Evolutionary conservation across 805 yeast genomes (phyloP), one percentile per base, ranked within the genome.

Genomic region (Wickerhamiella dianesei): DNA sequence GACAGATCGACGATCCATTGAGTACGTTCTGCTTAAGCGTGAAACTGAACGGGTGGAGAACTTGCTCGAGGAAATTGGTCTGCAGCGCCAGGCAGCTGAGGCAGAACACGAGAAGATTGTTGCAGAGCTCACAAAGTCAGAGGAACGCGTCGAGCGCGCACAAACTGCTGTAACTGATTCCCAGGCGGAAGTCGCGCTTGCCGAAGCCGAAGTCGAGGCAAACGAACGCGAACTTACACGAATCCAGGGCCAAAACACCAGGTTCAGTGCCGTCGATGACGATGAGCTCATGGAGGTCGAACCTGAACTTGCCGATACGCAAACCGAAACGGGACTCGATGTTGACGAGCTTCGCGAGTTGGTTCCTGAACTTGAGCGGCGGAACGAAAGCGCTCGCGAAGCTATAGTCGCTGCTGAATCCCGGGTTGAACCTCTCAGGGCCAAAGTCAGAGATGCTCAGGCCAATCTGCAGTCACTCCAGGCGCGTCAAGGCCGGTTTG

Each of bases 11-110:
- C 82, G 85, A 58, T 73, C 79, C 29, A 70, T 76, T 16, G 95
- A 88, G 55, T 87, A 75, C 62, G 77, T 81, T 32, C 64, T 88
- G 8, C 78, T 77, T 57, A 92, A 82, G 58, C 72, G 89, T 44
- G 97, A 92, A 22, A 43, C 32, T 3, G 35, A 35, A 17, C 51
- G 50, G 3, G 40, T 49, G 4, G 40, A 47, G 14, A 14, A 18
- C 2, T 35, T 22, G 13, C 37, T 49, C 35, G 45, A 29, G 2
- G 46, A 47, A n/a, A 44, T 48, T 20, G 41, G 37, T 22, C 37
- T 19, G 4, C 50, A 50, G 21, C 45, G 50, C 29, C 17, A 14
- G 16, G 35, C 46, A 13, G 50, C 53, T 12, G 37, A 32, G 40
- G 44, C 43, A 2, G 44, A 44, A 14, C 37, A 50, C 22, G 42